Evolutionary conservation across 768 basidiomycete species (phyloP).

Genomic region (Pulveroboletus sp.): DNA sequence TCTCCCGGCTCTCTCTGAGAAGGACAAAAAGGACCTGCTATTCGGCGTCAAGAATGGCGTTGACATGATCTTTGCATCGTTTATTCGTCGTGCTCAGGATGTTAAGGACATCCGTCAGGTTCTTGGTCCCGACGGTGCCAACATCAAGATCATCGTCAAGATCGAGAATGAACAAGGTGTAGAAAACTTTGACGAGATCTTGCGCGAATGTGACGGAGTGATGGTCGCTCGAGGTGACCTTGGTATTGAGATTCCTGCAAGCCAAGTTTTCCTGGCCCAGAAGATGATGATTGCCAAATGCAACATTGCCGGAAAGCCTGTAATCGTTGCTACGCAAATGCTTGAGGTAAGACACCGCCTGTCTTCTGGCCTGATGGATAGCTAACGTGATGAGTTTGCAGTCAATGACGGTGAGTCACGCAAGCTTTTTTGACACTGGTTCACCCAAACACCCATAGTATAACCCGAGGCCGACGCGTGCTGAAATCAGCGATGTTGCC

Average conservation of each 20-base stretch:
- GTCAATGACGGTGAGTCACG: slow-evolving; percentile 84
- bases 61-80: slow-evolving; percentile 99
- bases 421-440: neutral
- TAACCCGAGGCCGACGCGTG: slow-evolving; percentile 98
- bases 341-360: slow-evolving; percentile 65
- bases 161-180: slow-evolving; percentile 99
- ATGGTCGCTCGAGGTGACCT: slow-evolving; percentile 99
- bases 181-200: slow-evolving; percentile 97
- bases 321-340: slow-evolving; percentile 99
- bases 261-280: slow-evolving; percentile 98
- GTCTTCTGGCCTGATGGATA: neutral
- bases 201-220: slow-evolving; percentile 93
- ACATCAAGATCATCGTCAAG: slow-evolving; percentile 99
- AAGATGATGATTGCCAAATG: slow-evolving; percentile 99
- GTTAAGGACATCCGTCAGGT: slow-evolving; percentile 91
- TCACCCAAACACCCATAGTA: slow-evolving; percentile 51
- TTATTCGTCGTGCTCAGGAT: slow-evolving; percentile 94
- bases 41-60: slow-evolving; percentile 98
- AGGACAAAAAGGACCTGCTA: slow-evolving; percentile 92
- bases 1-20: slow-evolving; percentile 94
- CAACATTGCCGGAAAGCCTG: slow-evolving; percentile 96
- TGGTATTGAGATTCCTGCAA: slow-evolving; percentile 99
- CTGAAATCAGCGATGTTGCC: slow-evolving; percentile 98
- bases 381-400: slow-evolving; percentile 28
- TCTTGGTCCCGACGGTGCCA: slow-evolving; percentile 91